Percentiles rank a stretch among this genome's conserved stretches.
Evolutionary conservation across 495 filamentous ascomycete species (phyloP).

Genomic region (Aspergillus funiculosus): DNA sequence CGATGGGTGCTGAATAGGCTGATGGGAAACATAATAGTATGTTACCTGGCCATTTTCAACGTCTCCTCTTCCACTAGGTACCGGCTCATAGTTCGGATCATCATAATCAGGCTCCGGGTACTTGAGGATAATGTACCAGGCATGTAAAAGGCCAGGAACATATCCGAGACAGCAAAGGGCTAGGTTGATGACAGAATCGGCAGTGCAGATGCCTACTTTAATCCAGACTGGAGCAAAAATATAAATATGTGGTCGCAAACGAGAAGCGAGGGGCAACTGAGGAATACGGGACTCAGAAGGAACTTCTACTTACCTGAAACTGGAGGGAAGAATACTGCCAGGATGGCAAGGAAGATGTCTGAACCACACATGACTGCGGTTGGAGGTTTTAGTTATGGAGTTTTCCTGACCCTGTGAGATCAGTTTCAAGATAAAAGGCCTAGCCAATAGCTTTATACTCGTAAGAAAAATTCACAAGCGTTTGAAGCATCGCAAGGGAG

Average conservation of each 20-base stretch:
- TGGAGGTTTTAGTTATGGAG: too few species aligned
- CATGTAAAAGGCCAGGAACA: constrained; percentile 85
- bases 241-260: constrained; percentile 11
- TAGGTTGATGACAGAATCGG: constrained; percentile 92
- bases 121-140: constrained; percentile 96
- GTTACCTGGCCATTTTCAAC: constrained; percentile 51
- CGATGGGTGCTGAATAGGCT: constrained; percentile 37
- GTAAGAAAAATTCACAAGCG: too few species aligned
- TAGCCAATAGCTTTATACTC: too few species aligned
- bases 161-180: constrained; percentile 84
- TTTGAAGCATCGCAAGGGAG: too few species aligned
- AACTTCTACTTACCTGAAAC: constrained; percentile 65
- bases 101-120: constrained; percentile 64
- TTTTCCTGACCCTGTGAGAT: too few species aligned
- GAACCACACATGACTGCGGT: constrained; percentile 56
- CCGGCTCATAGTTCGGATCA: constrained; percentile 56
- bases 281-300: constrained; percentile 7
- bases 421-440: too few species aligned
- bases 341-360: constrained; percentile 81
- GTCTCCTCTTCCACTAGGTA: constrained; percentile 43
- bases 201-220: constrained; percentile 87
- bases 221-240: constrained; percentile 72
- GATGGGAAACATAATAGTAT: constrained; percentile 63
- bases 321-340: constrained; percentile 92
- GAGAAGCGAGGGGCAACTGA: constrained; percentile 9